Conservation (phyloP, 352 stramenopile genomes). For the Salisapilia sapeloensis region DNA sequence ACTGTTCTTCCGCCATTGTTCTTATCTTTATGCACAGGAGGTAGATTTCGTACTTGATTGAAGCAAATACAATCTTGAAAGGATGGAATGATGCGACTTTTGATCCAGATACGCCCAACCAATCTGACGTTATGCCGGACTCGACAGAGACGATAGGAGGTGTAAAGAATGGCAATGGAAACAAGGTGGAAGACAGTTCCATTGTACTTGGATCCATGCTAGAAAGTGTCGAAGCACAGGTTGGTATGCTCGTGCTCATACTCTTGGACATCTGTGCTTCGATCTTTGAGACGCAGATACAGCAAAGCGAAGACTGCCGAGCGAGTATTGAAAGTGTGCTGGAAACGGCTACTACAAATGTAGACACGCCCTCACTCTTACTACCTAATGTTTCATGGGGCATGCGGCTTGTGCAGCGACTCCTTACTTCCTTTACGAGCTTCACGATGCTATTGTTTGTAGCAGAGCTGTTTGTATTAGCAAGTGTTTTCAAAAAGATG, state of each 20-base stretch:
- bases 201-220: slow-evolving; percentile 24
- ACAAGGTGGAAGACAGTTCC: too few relatives aligned
- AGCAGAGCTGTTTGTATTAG: slow-evolving; percentile 25
- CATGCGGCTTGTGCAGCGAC: slow-evolving; percentile 7
- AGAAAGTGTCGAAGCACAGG: slow-evolving; percentile 33
- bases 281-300: slow-evolving; percentile 17
- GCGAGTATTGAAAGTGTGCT: slow-evolving; percentile 1
- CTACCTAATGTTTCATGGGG: neutral
- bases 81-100: too few relatives aligned
- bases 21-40: neutral
- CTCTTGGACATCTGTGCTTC: slow-evolving; percentile 21
- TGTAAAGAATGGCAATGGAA: too few relatives aligned
- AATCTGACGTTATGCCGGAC: too few relatives aligned
- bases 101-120: too few relatives aligned
- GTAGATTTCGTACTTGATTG: too few relatives aligned
- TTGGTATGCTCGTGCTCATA: slow-evolving; percentile 29
- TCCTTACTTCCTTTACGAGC: slow-evolving; percentile 31
- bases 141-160: too few relatives aligned
- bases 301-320: slow-evolving; percentile 11
- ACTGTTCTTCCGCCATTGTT: slow-evolving; percentile 36
- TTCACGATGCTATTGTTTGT: slow-evolving; percentile 48
- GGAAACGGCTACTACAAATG: slow-evolving; percentile 1
- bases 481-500: slow-evolving; percentile 15
- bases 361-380: neutral
- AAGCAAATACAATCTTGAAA: too few relatives aligned